phyloP scores from a whole-genome alignment of 148 eudicot genomes.

The Camellia lanceoleosa region DNA sequence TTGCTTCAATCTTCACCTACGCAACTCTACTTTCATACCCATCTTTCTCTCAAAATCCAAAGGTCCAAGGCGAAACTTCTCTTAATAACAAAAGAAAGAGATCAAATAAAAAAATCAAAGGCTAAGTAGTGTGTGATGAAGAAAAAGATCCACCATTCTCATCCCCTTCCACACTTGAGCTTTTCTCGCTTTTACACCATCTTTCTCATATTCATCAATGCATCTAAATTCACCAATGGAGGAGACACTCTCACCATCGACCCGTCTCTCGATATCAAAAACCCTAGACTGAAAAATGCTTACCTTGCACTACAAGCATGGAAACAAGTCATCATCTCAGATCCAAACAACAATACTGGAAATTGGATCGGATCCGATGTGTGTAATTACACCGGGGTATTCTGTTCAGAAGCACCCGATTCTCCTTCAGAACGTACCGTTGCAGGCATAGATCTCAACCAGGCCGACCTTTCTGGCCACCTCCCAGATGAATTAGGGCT shows the following conservation, averaged over 20 bases:
- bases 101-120: neutral
- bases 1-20: no score
- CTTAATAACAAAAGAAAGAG: neutral
- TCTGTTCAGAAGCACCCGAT: slow-evolving; percentile 12
- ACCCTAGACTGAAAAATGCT: slow-evolving; percentile 24
- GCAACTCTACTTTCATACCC: neutral
- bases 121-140: neutral
- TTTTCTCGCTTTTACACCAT: neutral
- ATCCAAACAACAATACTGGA: neutral
- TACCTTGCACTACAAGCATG: slow-evolving; percentile 21
- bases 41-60: neutral
- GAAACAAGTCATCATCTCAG: slow-evolving; percentile 16
- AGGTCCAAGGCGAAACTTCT: neutral
- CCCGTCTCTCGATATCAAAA: slow-evolving; percentile 20
- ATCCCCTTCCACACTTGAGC: neutral
- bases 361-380: slow-evolving; percentile 22
- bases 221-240: neutral
- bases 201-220: slow-evolving; percentile 8
- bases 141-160: slow-evolving; percentile 4
- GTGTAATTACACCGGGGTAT: slow-evolving; percentile 25
- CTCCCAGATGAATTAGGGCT: slow-evolving; percentile 27
- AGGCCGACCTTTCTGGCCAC: slow-evolving; percentile 12
- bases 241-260: neutral
- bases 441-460: slow-evolving; percentile 19
- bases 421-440: slow-evolving; percentile 9